These are phyloP conservation scores for Teratosphaeria epicoccoides DNA, from an alignment of 2,329 filamentous ascomycete genomes.

Conservation along the genomic window DNA sequence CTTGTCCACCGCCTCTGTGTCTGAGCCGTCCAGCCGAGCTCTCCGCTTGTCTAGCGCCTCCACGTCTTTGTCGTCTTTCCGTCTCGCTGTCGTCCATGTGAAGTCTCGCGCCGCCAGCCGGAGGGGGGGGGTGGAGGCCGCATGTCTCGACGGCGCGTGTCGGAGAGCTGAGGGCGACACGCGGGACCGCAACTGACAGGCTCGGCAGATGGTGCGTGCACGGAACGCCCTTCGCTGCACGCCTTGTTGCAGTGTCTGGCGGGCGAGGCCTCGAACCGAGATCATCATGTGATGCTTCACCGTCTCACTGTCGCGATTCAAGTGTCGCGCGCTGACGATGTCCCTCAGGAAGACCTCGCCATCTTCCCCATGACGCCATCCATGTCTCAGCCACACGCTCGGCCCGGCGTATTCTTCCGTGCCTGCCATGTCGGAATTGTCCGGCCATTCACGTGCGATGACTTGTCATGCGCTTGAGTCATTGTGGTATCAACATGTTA, in stretches of 20 bases:
- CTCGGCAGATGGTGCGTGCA: not conserved
- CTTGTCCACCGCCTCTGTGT: constrained; percentile 31
- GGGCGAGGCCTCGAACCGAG: not conserved
- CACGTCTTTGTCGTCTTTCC: constrained; percentile 41
- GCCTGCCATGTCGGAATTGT: too few species aligned
- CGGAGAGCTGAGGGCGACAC: not conserved
- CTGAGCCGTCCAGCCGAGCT: not conserved
- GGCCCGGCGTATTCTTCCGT: too few species aligned
- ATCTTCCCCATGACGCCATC: not conserved
- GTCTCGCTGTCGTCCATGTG: constrained; percentile 34
- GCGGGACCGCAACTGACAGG: not conserved
- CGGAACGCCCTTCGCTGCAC: not conserved
- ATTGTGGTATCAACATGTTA: too few species aligned
- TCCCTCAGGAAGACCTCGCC: not conserved
- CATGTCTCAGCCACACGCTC: too few species aligned
- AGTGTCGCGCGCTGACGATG: too few species aligned
- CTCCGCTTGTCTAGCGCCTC: constrained; percentile 21
- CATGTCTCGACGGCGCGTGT: not conserved
- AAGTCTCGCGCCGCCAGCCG: constrained; percentile 20
- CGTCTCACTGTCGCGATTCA: not conserved
- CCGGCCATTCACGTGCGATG: too few species aligned
- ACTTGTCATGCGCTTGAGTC: too few species aligned
- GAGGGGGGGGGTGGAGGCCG: not conserved
- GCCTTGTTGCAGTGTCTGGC: not conserved
- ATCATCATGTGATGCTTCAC: not conserved